Evolutionary conservation across 1,139 yeast species (phyloP), one percentile per base, ranked within the genome.

Genomic region (Geotrichum klebahnii): DNA sequence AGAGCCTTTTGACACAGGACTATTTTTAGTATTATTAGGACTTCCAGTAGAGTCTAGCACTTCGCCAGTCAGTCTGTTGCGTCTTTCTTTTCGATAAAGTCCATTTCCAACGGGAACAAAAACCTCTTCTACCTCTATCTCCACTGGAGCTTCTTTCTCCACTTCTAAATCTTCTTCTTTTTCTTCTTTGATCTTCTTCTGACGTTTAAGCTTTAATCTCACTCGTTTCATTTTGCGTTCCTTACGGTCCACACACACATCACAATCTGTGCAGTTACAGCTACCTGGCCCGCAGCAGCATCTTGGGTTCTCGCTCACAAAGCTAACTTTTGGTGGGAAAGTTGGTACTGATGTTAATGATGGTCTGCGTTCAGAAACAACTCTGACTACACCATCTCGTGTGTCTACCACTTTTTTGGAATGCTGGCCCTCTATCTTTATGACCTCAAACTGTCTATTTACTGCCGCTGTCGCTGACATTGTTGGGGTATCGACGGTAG

Each of bases 71-170:
- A 52, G 38, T 26, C 41, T 39, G 47, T 53, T 51, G 34, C 51
- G 41, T 39, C 53, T 37, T 31, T 39, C 59, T 35, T 55, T 58
- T 1, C 65, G 55, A 50, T 64, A 67, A 14, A 67, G 56, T 12
- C 69, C 69, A 46, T 65, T 62, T 6, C 70, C 70, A 1, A 64
- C 69, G 0, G 67, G 67, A 22, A 67, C 61, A 55, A 63, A 67
- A 8, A 64, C 61, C 36, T 48, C 52, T 38, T 48, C 51, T 6
- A 48, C 33, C 12, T 48, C 52, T 22, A 48, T 39, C 3, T 32
- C 32, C 36, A 34, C 28, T 8, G 9, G n/a, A 9, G 22, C 22
- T n/a, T 23, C 16, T 28, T 9, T 24, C 2, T 5, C 26, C 10
- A 12, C 50, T 24, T 39, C 23, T 35, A n/a, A n/a, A n/a, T 10